Percentiles rank a stretch among this genome's conserved stretches.
These are phyloP conservation scores for Pholiota adiposa DNA, from an alignment of 1,284 basidiomycete species.

Conservation along the genomic window DNA sequence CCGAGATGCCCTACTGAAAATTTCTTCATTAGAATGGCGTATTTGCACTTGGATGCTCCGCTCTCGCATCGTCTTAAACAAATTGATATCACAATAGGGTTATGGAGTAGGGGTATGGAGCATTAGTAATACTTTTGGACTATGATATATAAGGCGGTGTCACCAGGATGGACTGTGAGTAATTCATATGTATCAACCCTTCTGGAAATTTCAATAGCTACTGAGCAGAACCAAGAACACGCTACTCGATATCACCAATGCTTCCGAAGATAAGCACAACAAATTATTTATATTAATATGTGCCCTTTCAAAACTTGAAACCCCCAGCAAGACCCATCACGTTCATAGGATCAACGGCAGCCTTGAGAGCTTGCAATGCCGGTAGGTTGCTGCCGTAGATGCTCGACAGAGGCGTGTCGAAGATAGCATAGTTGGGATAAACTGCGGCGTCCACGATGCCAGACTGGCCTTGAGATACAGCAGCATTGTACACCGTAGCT, in stretches of 20 bases:
- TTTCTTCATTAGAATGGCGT: not conserved
- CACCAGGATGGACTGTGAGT: not conserved
- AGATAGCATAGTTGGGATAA: slow-evolving; percentile 60
- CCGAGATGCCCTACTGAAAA: not conserved
- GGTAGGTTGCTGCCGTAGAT: slow-evolving; percentile 54
- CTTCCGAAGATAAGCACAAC: not conserved
- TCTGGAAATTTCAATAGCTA: not conserved
- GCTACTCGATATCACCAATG: not conserved
- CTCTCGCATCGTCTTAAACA: not conserved
- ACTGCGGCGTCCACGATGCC: slow-evolving; percentile 37
- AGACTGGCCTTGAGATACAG: slow-evolving; percentile 46
- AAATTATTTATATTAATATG: not conserved
- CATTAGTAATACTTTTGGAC: not conserved
- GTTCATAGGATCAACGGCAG: slow-evolving; percentile 48
- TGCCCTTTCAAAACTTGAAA: slow-evolving; percentile 34
- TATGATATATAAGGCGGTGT: too few species aligned
- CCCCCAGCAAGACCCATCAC: slow-evolving; percentile 66
- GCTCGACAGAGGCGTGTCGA: slow-evolving; percentile 44
- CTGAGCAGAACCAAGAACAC: not conserved
- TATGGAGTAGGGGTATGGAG: too few species aligned
- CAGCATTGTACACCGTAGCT: slow-evolving; percentile 39
- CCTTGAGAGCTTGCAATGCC: slow-evolving; percentile 43
- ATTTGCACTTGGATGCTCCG: slow-evolving; percentile 4
- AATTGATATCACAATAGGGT: not conserved
- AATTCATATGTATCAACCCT: not conserved